Evolutionary conservation across 2,329 filamentous ascomycete species (phyloP).

Genomic region (Fusarium mangiferae): DNA sequence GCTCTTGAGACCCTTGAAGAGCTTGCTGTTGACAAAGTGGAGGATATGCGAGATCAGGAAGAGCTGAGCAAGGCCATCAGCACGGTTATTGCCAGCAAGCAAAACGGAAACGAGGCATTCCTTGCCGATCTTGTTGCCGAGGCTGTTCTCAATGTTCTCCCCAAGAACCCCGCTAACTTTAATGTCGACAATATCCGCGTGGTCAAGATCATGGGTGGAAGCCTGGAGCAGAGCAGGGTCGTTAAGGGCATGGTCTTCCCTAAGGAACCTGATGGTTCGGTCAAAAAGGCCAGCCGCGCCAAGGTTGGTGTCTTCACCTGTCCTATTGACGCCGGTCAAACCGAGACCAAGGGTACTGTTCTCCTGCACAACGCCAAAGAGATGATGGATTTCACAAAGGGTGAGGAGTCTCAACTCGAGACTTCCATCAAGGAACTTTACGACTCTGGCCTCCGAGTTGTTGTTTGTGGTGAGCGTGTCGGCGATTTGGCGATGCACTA

Average conservation of each 20-base stretch:
- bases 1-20: constrained; percentile 88
- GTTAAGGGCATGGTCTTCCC: constrained; percentile 99
- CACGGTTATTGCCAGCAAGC: constrained; percentile 96
- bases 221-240: constrained; percentile 91
- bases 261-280: constrained; percentile 88
- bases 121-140: constrained; percentile 89
- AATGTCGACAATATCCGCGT: constrained; percentile 99
- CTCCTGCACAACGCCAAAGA: constrained; percentile 97
- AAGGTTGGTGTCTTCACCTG: constrained; percentile 98
- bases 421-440: constrained; percentile 92
- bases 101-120: constrained; percentile 91
- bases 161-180: constrained; percentile 95
- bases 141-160: constrained; percentile 84
- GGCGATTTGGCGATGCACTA: constrained; percentile 97
- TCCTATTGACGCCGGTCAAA: constrained; percentile 93
- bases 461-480: constrained; percentile 91
- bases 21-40: constrained; percentile 89
- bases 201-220: constrained; percentile 99
- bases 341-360: constrained; percentile 98
- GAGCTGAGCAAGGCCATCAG: constrained; percentile 95
- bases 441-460: constrained; percentile 90
- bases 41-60: constrained; percentile 80
- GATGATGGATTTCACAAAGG: constrained; percentile 98
- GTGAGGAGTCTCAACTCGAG: constrained; percentile 93
- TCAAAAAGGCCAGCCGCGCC: constrained; percentile 92